Evolutionary conservation across 2,329 filamentous ascomycete species (phyloP).

Genomic region (Drechslerella coelobrocha): DNA sequence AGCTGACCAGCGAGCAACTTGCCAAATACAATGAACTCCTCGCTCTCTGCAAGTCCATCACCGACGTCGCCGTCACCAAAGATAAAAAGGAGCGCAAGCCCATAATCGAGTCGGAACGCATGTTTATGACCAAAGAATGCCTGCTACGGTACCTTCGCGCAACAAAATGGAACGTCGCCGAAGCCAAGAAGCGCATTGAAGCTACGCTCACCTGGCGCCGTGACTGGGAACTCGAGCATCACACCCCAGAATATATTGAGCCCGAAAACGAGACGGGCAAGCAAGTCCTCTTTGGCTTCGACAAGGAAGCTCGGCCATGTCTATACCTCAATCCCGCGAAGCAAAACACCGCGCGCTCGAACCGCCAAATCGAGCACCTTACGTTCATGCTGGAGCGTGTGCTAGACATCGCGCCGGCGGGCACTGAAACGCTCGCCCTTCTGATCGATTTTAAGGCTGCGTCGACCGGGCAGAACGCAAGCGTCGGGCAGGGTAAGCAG

Average conservation of each 20-base stretch:
- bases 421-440: conserved; percentile 83
- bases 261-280: conserved; percentile 97
- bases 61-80: conserved; percentile 70
- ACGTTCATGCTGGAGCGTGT: conserved; percentile 95
- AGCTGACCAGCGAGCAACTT: conserved; percentile 77
- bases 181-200: conserved; percentile 79
- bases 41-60: conserved; percentile 72
- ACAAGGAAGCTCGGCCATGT: conserved; percentile 83
- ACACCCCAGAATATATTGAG: conserved; percentile 83
- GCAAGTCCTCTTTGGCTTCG: conserved; percentile 86
- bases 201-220: conserved; percentile 85
- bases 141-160: conserved; percentile 90
- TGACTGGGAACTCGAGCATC: conserved; percentile 80
- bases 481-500: conserved; percentile 77
- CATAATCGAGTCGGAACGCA: conserved; percentile 77
- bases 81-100: conserved; percentile 68
- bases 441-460: conserved; percentile 90
- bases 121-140: conserved; percentile 92
- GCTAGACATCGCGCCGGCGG: conserved; percentile 83
- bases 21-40: conserved; percentile 82
- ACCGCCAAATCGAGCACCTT: conserved; percentile 88
- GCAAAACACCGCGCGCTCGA: conserved; percentile 88
- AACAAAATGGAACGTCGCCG: conserved; percentile 82
- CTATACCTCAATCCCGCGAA: conserved; percentile 86
- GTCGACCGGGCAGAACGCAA: conserved; percentile 77